These are phyloP conservation scores for Wickerhamomyces chaumierensis DNA, from an alignment of 805 yeast genomes.

Conservation along the genomic window DNA sequence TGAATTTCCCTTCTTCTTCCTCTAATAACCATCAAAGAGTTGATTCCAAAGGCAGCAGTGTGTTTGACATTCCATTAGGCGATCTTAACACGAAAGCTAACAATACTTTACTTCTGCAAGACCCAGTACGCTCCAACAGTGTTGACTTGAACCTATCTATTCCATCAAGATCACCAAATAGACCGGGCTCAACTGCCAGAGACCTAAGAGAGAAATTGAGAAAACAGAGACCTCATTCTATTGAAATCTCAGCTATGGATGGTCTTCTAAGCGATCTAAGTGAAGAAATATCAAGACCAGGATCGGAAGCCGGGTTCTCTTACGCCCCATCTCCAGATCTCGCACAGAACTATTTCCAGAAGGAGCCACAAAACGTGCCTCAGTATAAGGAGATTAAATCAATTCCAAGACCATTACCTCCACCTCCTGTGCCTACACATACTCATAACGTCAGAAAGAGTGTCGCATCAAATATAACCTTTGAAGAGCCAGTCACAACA, in stretches of 20 bases:
- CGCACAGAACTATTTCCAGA: not conserved
- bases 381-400: slow-evolving; percentile 1
- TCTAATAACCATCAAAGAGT: not conserved
- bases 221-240: slow-evolving; percentile 8
- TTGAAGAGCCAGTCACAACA: not conserved
- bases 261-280: slow-evolving; percentile 7
- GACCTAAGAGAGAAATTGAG: not conserved
- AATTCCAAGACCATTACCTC: slow-evolving; percentile 17
- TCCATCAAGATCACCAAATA: slow-evolving; percentile 19
- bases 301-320: not conserved
- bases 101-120: slow-evolving; percentile 1
- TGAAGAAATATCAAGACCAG: slow-evolving; percentile 4
- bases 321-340: not conserved
- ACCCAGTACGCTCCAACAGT: slow-evolving; percentile 6
- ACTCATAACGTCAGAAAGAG: slow-evolving; percentile 11
- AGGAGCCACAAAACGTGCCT: not conserved
- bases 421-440: slow-evolving; percentile 19
- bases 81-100: slow-evolving; percentile 12
- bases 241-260: slow-evolving; percentile 4
- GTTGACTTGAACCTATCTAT: slow-evolving; percentile 12
- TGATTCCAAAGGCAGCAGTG: slow-evolving; percentile 4
- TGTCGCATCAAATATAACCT: not conserved
- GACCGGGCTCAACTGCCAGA: slow-evolving; percentile 14
- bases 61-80: slow-evolving; percentile 15
- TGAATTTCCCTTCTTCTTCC: no score